Evolutionary conservation across 2,329 filamentous ascomycete genomes (phyloP), one percentile per base, ranked within the genome.

Genomic region (Dactylonectria macrodidyma): DNA sequence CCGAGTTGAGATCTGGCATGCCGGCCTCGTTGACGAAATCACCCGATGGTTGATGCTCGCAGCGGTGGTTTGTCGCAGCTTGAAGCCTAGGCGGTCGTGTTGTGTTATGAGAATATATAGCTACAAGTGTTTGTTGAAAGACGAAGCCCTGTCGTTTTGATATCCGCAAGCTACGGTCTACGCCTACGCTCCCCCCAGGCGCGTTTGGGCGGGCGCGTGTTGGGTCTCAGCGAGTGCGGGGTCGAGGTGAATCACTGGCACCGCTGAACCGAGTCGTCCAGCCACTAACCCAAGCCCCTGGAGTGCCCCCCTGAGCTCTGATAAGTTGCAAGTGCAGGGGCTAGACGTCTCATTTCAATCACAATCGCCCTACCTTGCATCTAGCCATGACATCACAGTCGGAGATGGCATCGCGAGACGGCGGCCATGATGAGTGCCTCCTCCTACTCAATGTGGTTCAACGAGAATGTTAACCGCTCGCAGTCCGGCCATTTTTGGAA

Each of bases 1-100:
- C 85, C 19, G 86, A 85, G 79, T 89, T 89, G 71, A 89, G 83
- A 71, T 89, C 87, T 26, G 86, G 86, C 86, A 88, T 88, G 57
- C 74, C 69, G 73, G 11, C 52, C 44, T n/a, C 36, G 63, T 8
- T 54, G 33, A 19, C 19, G 33, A 10, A 36, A 7, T 54, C 33
- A 11, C n/a, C n/a, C 33, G 33, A 24, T 54, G 9, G 8, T 36
- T 54, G 26, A 11, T 24, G 48, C 22, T 51, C 48, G 48, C 26
- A 7, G 22, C 24, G 5, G 26, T 33, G 19, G 41, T 44, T 38
- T 44, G 4, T 14, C 19, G 34, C 33, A 34, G 38, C 9, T 44
- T 22, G 6, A 5, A n/a, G n/a, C n/a, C 7, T 38, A 11, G n/a
- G n/a, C 14, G 26, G 26, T 52, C 26, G 51, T 54, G 50, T 19